Evolutionary conservation across 345 rosid species (phyloP), one percentile per base, ranked within the genome.

Genomic region (Streptanthus diversifolius): DNA sequence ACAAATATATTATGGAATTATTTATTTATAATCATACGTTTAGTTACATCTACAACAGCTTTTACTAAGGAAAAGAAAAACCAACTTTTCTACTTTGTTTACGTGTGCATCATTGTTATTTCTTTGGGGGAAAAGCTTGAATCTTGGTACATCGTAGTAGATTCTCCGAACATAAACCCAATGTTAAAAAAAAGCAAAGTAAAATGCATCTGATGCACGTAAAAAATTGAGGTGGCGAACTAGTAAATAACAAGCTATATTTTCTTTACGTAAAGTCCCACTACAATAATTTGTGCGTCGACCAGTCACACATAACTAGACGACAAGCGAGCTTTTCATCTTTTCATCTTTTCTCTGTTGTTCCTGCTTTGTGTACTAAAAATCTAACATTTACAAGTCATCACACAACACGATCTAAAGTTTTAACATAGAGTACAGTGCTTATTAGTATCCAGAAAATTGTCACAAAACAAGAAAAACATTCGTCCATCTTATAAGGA

Each of bases 341-440:
- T 67, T 74, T 67, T 36, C 52, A 47, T 43, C 64, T 73, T 55
- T 49, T 65, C 58, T 63, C 55, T 63, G 52, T 39, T 62, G 52
- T 71, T 60, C 45, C 59, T 11, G 43, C 71, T 56, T 73, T 73
- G 59, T 2, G 19, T 48, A 27, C 59, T 54, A 32, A 66, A 62
- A 47, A 58, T 58, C 11, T 39, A 37, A 67, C 73, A 67, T 74
- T 74, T 74, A 58, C 78, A 74, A 37, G 78, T 74, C 78, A 74
- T 49, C 21, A 67, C 78, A 37, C 61, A 57, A 37, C 1, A 37
- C n/a, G 27, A 10, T 10, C 7, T 4, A 11, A 45, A 53, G 59
- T 22, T 6, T 18, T 37, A 36, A 57, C 61, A 11, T 66, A 55
- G 14, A 41, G 61, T 58, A 35, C 9, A 8, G 36, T 65, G 41